Conservation (phyloP, 2,329 filamentous ascomycete genomes). For the Pseudodiploospora longispora region DNA sequence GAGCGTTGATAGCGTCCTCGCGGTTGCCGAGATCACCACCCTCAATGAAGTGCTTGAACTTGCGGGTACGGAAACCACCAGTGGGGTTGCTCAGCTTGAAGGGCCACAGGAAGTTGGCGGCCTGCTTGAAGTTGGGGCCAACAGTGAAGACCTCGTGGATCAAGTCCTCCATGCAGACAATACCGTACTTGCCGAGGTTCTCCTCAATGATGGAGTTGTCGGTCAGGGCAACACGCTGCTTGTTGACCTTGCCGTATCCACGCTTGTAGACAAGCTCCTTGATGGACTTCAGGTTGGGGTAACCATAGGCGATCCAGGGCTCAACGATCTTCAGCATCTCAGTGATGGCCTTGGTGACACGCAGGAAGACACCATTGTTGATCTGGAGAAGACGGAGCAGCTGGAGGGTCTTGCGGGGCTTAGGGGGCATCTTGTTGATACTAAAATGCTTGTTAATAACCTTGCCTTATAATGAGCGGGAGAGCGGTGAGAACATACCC, state of each 20-base stretch:
- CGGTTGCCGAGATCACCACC: slow-evolving; percentile 98
- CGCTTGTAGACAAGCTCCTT: slow-evolving; percentile 99
- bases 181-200: slow-evolving; percentile 94
- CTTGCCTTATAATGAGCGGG: neutral
- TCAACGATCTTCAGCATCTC: slow-evolving; percentile 98
- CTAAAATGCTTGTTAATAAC: slow-evolving; percentile 31
- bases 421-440: slow-evolving; percentile 99
- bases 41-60: slow-evolving; percentile 99
- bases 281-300: slow-evolving; percentile 98
- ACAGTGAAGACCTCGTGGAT: slow-evolving; percentile 99
- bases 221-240: slow-evolving; percentile 92
- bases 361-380: slow-evolving; percentile 99
- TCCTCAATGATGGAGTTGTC: slow-evolving; percentile 98
- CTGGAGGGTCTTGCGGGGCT: slow-evolving; percentile 99
- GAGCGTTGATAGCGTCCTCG: slow-evolving; percentile 93
- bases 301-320: slow-evolving; percentile 98
- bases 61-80: slow-evolving; percentile 90
- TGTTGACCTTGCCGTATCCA: slow-evolving; percentile 97
- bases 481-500: slow-evolving; percentile 45
- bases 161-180: slow-evolving; percentile 98
- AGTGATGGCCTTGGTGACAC: slow-evolving; percentile 91
- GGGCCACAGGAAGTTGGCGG: slow-evolving; percentile 98
- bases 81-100: slow-evolving; percentile 99
- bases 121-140: slow-evolving; percentile 99
- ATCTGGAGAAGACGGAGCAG: slow-evolving; percentile 99